Base-by-base conservation (phyloP, 108 stramenopile genomes). In the Nannochloropsis salina region DNA sequence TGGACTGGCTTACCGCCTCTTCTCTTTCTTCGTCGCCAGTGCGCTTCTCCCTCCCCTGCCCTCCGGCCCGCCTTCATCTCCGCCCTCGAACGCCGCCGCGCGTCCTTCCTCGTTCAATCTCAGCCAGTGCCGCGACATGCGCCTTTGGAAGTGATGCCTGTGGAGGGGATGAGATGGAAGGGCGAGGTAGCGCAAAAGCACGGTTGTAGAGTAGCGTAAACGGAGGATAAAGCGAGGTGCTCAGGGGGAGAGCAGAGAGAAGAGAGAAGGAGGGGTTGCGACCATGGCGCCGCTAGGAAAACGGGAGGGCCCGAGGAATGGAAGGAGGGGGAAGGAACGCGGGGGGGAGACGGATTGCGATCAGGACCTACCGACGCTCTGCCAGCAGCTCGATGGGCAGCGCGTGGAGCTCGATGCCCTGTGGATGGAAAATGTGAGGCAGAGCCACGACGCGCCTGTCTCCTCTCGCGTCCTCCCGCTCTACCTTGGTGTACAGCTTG, bases 401-500 rank as follows among this genome's bases (percentile, higher is more conserved):
- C 12, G 82, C 82, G 42, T 82, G 82, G 12, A 42, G 15, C 15
- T 82, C 42, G 61, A 74, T 6, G 6, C 61, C 61, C 61, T 74
- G 8, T 74, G 61, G 10, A 51, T 15, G 47, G 15, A 15, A 12
- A 51, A 12, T 51, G 47, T 51, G 47, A 51, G 10, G 31, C 31
- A 31, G 31, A 1, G 31, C 31, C 31, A 31, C 31, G 31, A 31
- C 31, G 31, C 31, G 31, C 31, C 31, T 31, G 31, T 31, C 31
- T 31, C 31, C 31, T 31, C 31, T 31, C 31, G 31, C 31, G 31
- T 31, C 31, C 31, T 31, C 31, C 31, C 31, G 31, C 47, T 15
- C 47, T n/a, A 74, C 82, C 82, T 82, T 82, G 8, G 42, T 43
- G 82, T 44, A 82, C 20, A 82, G 42, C 44, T 82, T 82, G 82